A percentile compares a stretch with the other conserved stretches of the same genome.
Conservation (phyloP, 306 rosid genomes). For the Castanopsis chinensis region DNA sequence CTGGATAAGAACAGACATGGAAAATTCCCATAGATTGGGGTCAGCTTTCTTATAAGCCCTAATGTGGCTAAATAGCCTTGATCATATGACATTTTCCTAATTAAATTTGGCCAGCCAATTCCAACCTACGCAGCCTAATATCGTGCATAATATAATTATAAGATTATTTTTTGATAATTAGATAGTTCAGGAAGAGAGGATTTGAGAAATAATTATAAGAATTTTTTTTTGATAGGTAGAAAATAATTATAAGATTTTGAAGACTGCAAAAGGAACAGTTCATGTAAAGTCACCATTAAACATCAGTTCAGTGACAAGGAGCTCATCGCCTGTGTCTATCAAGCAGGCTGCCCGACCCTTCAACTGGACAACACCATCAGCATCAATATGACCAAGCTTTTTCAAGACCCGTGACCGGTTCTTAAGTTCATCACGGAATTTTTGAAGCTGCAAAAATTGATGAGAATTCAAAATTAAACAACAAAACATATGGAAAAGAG, state of each 20-base stretch:
- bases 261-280: slow-evolving; percentile 1
- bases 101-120: slow-evolving; percentile 1
- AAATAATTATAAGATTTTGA: slow-evolving; percentile 8
- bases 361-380: slow-evolving; percentile 90
- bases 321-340: slow-evolving; percentile 98
- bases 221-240: no score
- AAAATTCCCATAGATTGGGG: background rate
- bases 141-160: slow-evolving; percentile 2
- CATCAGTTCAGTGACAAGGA: slow-evolving; percentile 95
- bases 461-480: background rate
- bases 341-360: slow-evolving; percentile 99
- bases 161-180: background rate
- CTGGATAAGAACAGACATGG: background rate
- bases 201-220: no score
- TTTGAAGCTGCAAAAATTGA: slow-evolving; percentile 66
- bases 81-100: background rate
- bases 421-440: slow-evolving; percentile 87
- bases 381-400: slow-evolving; percentile 96
- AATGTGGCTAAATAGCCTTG: background rate
- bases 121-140: background rate
- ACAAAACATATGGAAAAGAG: background rate
- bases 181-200: no score
- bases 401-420: slow-evolving; percentile 90
- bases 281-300: slow-evolving; percentile 70
- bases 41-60: background rate